These are phyloP conservation scores for Penicillium nordicum DNA, from an alignment of 2,329 filamentous ascomycete species.

Conservation along the genomic window DNA sequence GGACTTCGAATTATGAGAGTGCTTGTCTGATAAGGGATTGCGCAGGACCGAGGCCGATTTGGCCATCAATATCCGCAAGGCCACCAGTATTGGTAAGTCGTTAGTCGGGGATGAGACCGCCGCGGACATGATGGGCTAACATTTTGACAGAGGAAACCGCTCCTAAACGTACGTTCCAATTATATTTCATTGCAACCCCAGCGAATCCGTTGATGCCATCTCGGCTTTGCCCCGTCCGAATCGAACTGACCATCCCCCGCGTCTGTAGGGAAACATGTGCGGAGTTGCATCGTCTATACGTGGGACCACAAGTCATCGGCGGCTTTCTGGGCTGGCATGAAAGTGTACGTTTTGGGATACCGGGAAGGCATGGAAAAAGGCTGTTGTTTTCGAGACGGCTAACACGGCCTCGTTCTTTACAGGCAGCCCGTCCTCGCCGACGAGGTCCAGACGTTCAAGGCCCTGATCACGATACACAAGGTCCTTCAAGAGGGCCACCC, in stretches of 20 bases:
- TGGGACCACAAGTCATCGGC: slow-evolving; percentile 97
- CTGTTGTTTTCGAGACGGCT: slow-evolving; percentile 4
- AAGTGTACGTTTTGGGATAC: slow-evolving; percentile 68
- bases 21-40: slow-evolving; percentile 3
- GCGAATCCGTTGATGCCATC: slow-evolving; percentile 8
- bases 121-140: slow-evolving; percentile 10
- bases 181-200: background rate
- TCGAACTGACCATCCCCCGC: slow-evolving; percentile 6
- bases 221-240: slow-evolving; percentile 2
- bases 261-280: slow-evolving; percentile 77
- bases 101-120: slow-evolving; percentile 1
- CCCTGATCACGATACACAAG: slow-evolving; percentile 94
- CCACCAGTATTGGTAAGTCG: slow-evolving; percentile 57
- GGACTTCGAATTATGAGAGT: background rate
- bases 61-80: slow-evolving; percentile 65
- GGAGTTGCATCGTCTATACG: slow-evolving; percentile 95
- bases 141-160: slow-evolving; percentile 57
- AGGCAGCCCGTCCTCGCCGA: slow-evolving; percentile 97
- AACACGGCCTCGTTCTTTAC: slow-evolving; percentile 10
- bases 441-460: slow-evolving; percentile 98
- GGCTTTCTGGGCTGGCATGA: slow-evolving; percentile 97
- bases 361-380: background rate
- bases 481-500: slow-evolving; percentile 96
- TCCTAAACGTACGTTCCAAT: slow-evolving; percentile 56
- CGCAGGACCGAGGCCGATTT: slow-evolving; percentile 60